A percentile compares a stretch with the other conserved stretches of the same genome.
Conservation (phyloP, 2,329 filamentous ascomycete genomes). For the Colletotrichum salicis region DNA sequence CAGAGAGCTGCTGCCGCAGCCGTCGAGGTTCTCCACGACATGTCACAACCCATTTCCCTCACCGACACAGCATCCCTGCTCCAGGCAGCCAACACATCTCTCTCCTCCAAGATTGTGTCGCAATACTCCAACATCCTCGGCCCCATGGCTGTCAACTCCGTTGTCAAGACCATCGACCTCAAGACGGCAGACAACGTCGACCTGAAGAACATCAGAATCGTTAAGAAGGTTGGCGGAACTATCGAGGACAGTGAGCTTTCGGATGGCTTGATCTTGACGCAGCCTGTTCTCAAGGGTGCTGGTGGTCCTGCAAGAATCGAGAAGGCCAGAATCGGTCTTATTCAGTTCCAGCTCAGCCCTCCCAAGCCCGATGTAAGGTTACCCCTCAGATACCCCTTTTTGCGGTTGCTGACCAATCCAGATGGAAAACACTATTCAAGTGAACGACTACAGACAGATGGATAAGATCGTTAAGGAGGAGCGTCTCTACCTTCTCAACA, state of each 20-base stretch:
- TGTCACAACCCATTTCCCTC: constrained; percentile 93
- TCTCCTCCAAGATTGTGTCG: constrained; percentile 98
- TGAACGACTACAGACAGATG: constrained; percentile 99
- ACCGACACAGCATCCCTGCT: constrained; percentile 89
- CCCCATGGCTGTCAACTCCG: constrained; percentile 98
- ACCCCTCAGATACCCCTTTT: not conserved
- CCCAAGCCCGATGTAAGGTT: constrained; percentile 89
- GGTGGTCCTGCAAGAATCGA: constrained; percentile 93
- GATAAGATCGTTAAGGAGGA: constrained; percentile 99
- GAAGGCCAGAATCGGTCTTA: constrained; percentile 95
- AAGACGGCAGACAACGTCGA: constrained; percentile 98
- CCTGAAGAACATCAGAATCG: constrained; percentile 92
- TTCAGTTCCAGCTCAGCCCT: constrained; percentile 98
- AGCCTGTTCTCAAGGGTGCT: constrained; percentile 92
- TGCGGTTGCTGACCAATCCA: constrained; percentile 47
- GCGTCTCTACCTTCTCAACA: constrained; percentile 95
- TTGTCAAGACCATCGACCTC: constrained; percentile 93
- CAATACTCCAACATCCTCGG: constrained; percentile 95
- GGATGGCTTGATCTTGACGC: constrained; percentile 91
- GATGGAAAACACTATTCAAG: constrained; percentile 99
- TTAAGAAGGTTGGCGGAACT: constrained; percentile 97
- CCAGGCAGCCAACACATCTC: constrained; percentile 95
- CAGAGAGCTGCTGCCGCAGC: constrained; percentile 91
- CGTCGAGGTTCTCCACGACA: constrained; percentile 90
- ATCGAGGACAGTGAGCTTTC: constrained; percentile 99